These are phyloP conservation scores for Wickerhamiella slavikovae DNA, from an alignment of 805 yeast genomes.

Conservation along the genomic window DNA sequence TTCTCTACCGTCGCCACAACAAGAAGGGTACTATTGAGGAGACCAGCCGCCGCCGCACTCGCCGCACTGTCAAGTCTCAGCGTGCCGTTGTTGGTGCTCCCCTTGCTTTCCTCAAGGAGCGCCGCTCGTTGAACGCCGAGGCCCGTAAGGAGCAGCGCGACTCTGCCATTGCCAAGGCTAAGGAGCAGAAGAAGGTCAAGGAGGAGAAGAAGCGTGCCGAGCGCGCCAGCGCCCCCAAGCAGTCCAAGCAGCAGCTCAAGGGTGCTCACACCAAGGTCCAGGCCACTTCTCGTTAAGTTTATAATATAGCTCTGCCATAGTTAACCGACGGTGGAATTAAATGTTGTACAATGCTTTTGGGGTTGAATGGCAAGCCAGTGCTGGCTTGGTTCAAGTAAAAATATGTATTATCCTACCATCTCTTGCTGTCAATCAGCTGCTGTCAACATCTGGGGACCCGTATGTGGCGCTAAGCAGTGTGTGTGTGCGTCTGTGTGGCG, in stretches of 20 bases:
- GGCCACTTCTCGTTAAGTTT: constrained; percentile 80
- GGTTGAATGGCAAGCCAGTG: too few relatives aligned
- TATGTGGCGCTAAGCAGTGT: too few relatives aligned
- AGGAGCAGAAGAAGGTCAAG: constrained; percentile 49
- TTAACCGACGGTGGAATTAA: too few relatives aligned
- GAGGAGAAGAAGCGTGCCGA: constrained; percentile 92
- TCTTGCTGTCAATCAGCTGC: too few relatives aligned
- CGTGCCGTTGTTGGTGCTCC: constrained; percentile 99
- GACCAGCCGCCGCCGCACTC: constrained; percentile 87
- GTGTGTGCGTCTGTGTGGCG: too few relatives aligned
- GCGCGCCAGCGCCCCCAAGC: constrained; percentile 42
- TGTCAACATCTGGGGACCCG: too few relatives aligned
- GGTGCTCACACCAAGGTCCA: constrained; percentile 96
- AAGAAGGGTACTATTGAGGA: constrained; percentile 99
- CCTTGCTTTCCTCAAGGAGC: constrained; percentile 92
- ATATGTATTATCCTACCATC: too few relatives aligned
- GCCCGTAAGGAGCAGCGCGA: constrained; percentile 96
- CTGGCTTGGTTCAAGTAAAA: too few relatives aligned
- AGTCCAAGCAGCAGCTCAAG: constrained; percentile 91
- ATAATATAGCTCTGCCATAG: too few relatives aligned
- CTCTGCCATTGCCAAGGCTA: constrained; percentile 42
- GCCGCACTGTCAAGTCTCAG: constrained; percentile 95
- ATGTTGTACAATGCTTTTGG: too few relatives aligned
- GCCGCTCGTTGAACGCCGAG: constrained; percentile 90
- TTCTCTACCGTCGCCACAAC: constrained; percentile 98